These are phyloP conservation scores for Aspergillus incahuasiensis DNA, from an alignment of 495 filamentous ascomycete genomes.

Conservation along the genomic window DNA sequence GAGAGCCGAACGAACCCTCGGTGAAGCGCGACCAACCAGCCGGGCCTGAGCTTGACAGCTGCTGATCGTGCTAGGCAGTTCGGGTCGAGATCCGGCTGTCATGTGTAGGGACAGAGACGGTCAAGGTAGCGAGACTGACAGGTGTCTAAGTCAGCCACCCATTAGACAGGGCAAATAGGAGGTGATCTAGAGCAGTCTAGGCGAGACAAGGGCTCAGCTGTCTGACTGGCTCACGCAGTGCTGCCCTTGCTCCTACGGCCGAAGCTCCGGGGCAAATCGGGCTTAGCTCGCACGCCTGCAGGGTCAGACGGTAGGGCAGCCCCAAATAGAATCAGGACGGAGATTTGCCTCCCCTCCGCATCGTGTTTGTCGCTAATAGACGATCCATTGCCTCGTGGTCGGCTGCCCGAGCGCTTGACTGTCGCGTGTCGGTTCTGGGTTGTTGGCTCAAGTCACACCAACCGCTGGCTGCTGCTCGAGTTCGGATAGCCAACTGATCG, in stretches of 20 bases:
- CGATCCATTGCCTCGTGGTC: neutral
- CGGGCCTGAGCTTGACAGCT: neutral
- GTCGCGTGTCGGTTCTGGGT: neutral
- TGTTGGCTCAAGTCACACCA: neutral
- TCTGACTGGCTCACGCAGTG: neutral
- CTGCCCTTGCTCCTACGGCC: neutral
- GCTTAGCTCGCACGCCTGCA: neutral
- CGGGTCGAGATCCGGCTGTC: neutral
- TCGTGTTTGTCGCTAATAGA: neutral
- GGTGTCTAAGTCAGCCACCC: neutral
- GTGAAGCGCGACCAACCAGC: neutral
- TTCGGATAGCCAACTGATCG: neutral
- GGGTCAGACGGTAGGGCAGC: neutral
- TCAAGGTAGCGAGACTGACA: neutral
- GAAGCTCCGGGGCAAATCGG: neutral
- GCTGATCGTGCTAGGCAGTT: neutral
- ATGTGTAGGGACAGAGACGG: neutral
- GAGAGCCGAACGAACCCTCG: neutral
- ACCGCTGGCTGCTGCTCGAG: neutral
- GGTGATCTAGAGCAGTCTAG: neutral
- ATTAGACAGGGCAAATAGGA: neutral
- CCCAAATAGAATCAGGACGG: neutral
- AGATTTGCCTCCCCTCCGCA: neutral
- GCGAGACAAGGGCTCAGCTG: neutral
- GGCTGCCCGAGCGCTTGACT: neutral